A percentile compares a stretch with the other conserved stretches of the same genome.
Conservation (phyloP, 176 grass and related monocot genomes). For the Miscanthus lutarioriparius region DNA sequence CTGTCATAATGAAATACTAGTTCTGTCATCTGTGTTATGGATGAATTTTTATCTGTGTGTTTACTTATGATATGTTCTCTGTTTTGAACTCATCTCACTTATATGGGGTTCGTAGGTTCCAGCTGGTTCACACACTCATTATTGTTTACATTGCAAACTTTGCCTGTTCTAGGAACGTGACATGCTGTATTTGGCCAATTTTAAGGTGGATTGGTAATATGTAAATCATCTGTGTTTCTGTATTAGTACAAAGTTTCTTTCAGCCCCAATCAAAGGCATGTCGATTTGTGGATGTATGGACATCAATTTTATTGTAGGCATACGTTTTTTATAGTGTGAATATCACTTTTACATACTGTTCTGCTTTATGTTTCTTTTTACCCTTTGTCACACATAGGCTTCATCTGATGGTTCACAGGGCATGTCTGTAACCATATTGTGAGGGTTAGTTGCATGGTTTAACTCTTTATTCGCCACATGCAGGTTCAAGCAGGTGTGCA, state of each 20-base stretch:
- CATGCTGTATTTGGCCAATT: background rate
- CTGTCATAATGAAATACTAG: background rate
- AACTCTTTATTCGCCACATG: constrained; percentile 9
- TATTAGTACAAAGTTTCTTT: background rate
- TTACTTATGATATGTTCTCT: background rate
- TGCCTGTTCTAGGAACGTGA: background rate
- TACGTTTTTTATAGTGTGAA: background rate
- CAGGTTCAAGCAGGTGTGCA: constrained; percentile 86
- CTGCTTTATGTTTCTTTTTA: background rate
- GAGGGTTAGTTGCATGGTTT: background rate
- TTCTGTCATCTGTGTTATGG: background rate
- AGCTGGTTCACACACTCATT: background rate
- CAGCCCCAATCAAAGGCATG: background rate
- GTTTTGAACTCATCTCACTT: background rate
- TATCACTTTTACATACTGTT: background rate
- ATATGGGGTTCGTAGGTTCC: background rate
- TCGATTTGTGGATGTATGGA: background rate
- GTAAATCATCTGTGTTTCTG: background rate
- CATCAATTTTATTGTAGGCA: background rate
- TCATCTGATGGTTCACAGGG: background rate
- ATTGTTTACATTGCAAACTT: constrained; percentile 3
- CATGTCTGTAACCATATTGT: background rate
- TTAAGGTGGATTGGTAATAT: background rate
- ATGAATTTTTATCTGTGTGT: background rate
- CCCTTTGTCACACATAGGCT: background rate